Evolutionary conservation across 495 filamentous ascomycete genomes (phyloP).

Genomic region (Durotheca rogersii): DNA sequence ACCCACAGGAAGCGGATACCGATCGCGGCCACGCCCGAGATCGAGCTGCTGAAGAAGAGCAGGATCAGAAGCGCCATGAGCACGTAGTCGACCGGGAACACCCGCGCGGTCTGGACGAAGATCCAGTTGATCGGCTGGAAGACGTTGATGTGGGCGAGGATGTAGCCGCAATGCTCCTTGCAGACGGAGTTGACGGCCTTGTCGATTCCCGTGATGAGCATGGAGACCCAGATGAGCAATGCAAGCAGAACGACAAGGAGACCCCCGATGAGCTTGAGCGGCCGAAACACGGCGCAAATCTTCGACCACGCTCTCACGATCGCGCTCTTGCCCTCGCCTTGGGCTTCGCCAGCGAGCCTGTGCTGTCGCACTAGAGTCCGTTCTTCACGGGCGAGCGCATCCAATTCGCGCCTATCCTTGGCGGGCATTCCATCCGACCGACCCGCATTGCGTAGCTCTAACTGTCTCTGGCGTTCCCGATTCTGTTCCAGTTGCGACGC

Average conservation of each 20-base stretch:
- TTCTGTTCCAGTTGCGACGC: conserved; percentile 79
- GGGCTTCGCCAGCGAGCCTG: conserved; percentile 77
- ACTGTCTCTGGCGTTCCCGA: conserved; percentile 83
- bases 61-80: conserved; percentile 81
- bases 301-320: conserved; percentile 74
- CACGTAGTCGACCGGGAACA: conserved; percentile 90
- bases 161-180: conserved; percentile 87
- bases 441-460: conserved; percentile 82
- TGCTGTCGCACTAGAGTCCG: conserved; percentile 87
- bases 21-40: conserved; percentile 79
- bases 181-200: conserved; percentile 94
- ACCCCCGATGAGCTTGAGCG: conserved; percentile 83
- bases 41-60: conserved; percentile 80
- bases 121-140: conserved; percentile 95
- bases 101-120: conserved; percentile 75
- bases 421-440: conserved; percentile 69
- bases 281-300: conserved; percentile 71
- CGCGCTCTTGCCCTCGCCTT: conserved; percentile 68
- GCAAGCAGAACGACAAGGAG: conserved; percentile 70
- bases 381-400: conserved; percentile 84
- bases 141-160: conserved; percentile 85
- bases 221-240: conserved; percentile 78
- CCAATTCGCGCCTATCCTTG: conserved; percentile 86
- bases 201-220: conserved; percentile 94
- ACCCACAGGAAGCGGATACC: conserved; percentile 97